phyloP scores from a whole-genome alignment of 352 stramenopile species.

The Pythium periplocum region DNA sequence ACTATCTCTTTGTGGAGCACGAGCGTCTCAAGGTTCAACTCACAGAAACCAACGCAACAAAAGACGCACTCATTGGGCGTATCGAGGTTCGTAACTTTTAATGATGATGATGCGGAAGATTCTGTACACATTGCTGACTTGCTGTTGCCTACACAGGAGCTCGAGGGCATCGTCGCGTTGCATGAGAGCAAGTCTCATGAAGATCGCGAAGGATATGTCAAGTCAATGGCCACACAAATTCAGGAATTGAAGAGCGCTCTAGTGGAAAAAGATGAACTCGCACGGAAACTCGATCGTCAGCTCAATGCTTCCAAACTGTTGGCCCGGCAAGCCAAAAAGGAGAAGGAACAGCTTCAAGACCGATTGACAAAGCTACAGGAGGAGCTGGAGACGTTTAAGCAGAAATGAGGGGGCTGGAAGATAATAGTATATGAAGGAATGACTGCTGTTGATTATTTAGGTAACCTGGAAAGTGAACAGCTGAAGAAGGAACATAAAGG shows the following conservation, averaged over 20 bases:
- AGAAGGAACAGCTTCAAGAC: conserved; percentile 50
- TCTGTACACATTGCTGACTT: neutral
- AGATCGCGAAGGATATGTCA: conserved; percentile 25
- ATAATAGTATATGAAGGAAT: too few relatives aligned
- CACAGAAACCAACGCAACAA: conserved; percentile 1
- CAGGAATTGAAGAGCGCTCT: conserved; percentile 27
- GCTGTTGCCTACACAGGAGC: conserved; percentile 20
- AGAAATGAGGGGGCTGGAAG: neutral
- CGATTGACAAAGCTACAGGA: conserved; percentile 17
- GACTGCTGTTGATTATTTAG: too few relatives aligned
- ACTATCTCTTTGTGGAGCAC: conserved; percentile 16
- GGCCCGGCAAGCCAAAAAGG: conserved; percentile 57
- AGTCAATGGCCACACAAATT: conserved; percentile 24
- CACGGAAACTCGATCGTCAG: conserved; percentile 56
- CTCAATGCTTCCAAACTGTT: conserved; percentile 68
- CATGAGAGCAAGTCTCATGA: conserved; percentile 34
- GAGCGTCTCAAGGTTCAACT: conserved; percentile 14
- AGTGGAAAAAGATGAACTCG: conserved; percentile 35
- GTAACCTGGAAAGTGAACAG: too few relatives aligned
- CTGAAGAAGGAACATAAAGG: too few relatives aligned
- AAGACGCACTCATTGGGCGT: conserved; percentile 5
- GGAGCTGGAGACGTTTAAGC: neutral
- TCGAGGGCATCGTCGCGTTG: conserved; percentile 30
- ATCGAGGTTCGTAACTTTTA: conserved; percentile 15
- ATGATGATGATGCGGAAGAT: neutral